Evolutionary conservation across 2,329 filamentous ascomycete genomes (phyloP).

Genomic region (Cytospora paraplurivora): DNA sequence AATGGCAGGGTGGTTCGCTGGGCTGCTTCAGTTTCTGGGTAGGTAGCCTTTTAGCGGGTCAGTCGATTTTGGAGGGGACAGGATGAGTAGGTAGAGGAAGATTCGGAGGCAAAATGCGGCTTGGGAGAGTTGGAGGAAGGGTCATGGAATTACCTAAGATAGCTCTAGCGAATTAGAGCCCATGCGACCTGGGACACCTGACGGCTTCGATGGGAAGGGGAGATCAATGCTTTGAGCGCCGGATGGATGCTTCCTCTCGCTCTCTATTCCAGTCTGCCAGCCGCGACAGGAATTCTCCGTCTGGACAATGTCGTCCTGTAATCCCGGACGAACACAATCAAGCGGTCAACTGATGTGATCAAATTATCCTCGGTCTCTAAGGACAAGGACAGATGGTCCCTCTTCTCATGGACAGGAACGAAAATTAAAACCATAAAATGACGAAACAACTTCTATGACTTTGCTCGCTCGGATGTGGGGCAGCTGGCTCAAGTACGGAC

Average conservation of each 20-base stretch:
- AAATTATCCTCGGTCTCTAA: not conserved
- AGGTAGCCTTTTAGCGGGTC: constrained; percentile 20
- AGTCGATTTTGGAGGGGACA: constrained; percentile 1
- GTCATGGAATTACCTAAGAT: not conserved
- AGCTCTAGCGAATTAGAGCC: not conserved
- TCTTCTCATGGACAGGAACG: not conserved
- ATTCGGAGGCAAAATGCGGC: not conserved
- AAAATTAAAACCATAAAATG: not conserved
- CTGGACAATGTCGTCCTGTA: not conserved
- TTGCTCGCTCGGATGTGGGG: not conserved
- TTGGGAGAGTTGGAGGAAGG: not conserved
- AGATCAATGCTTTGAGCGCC: constrained; percentile 4
- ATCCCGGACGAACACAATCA: not conserved
- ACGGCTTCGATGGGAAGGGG: not conserved
- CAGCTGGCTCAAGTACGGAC: not conserved
- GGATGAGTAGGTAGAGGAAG: not conserved
- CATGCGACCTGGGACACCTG: not conserved
- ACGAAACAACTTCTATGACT: not conserved
- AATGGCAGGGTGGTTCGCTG: constrained; percentile 1
- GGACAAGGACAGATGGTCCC: not conserved
- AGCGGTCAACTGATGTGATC: not conserved
- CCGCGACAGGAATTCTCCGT: not conserved
- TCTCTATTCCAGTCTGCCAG: not conserved
- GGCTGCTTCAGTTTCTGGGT: not conserved
- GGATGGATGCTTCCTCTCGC: not conserved